Conservation (phyloP, 1,284 basidiomycete species). For the Ceratobasidium sp. region DNA sequence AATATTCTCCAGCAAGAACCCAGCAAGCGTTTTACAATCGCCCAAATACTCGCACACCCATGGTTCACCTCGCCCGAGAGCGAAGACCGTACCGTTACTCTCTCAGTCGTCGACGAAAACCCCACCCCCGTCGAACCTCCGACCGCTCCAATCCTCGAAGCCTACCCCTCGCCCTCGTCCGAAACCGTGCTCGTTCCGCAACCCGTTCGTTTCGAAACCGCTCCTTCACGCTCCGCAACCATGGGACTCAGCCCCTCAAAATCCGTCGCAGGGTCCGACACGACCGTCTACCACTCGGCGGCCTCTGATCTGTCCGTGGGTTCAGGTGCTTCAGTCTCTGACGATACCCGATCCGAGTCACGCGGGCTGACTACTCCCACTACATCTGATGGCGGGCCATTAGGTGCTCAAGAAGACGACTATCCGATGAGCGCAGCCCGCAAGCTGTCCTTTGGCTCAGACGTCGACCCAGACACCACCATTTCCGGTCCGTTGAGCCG, state of each 20-base stretch:
- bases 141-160: constrained; percentile 44
- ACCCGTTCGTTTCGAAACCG: constrained; percentile 42
- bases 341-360: constrained; percentile 32
- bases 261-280: constrained; percentile 54
- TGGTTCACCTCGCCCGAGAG: constrained; percentile 77
- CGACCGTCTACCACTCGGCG: constrained; percentile 58
- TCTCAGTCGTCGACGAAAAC: constrained; percentile 44
- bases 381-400: constrained; percentile 57
- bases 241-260: constrained; percentile 25
- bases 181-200: constrained; percentile 46
- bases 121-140: constrained; percentile 39
- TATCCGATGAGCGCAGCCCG: background rate
- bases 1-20: constrained; percentile 84
- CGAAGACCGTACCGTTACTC: constrained; percentile 46
- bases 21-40: constrained; percentile 75
- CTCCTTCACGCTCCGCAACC: constrained; percentile 47
- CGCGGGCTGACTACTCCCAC: constrained; percentile 57
- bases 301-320: constrained; percentile 55
- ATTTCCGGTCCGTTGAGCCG: constrained; percentile 6
- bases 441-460: background rate
- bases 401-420: constrained; percentile 26
- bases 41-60: constrained; percentile 84
- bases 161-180: constrained; percentile 46
- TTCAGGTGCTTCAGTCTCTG: constrained; percentile 37
- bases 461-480: background rate